Evolutionary conservation across 768 basidiomycete genomes (phyloP).

Genomic region (Termitomyces sp.): DNA sequence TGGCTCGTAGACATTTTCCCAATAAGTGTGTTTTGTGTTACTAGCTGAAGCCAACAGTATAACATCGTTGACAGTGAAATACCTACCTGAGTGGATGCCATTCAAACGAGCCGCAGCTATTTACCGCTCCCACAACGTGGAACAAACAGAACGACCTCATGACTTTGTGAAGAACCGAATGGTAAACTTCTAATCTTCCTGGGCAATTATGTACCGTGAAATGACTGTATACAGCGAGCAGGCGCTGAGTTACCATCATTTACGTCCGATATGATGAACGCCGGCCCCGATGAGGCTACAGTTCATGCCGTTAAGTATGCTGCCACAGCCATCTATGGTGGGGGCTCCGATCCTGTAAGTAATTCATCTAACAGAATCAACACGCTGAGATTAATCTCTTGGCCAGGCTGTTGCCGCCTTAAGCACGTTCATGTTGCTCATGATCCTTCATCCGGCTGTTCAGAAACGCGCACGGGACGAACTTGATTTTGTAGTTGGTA

Average conservation of each 20-base stretch:
- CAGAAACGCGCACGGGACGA: constrained; percentile 30
- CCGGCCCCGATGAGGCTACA: constrained; percentile 28
- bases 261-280: constrained; percentile 37
- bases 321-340: constrained; percentile 20
- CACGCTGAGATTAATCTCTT: not conserved
- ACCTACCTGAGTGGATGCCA: constrained; percentile 43
- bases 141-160: constrained; percentile 32
- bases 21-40: constrained; percentile 16
- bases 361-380: not conserved
- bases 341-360: constrained; percentile 37
- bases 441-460: constrained; percentile 27
- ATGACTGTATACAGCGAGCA: constrained; percentile 25
- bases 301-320: constrained; percentile 41
- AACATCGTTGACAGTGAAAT: constrained; percentile 27
- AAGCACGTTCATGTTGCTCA: constrained; percentile 27
- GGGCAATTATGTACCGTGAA: too few species aligned
- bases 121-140: constrained; percentile 28
- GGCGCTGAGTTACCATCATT: constrained; percentile 36
- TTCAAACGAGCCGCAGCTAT: constrained; percentile 35
- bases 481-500: constrained; percentile 29
- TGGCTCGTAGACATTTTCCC: constrained; percentile 42
- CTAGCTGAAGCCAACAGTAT: not conserved
- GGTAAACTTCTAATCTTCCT: constrained; percentile 13
- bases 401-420: constrained; percentile 22
- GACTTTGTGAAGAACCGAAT: constrained; percentile 34